Conservation (phyloP, 371 early-diverging fungal species). For the Synchytrium microbalum region DNA sequence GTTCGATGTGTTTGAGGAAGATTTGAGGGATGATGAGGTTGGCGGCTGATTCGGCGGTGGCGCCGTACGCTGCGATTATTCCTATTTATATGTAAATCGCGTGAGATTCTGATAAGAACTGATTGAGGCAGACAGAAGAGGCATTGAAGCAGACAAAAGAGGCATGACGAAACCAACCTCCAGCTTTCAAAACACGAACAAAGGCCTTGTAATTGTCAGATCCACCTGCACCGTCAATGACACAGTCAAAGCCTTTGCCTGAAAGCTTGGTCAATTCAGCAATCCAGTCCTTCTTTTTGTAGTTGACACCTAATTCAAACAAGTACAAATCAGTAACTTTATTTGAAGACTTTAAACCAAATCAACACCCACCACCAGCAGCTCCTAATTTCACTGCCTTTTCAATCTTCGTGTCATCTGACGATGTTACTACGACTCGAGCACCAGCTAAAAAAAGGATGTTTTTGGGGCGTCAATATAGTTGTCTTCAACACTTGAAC, state of each 20-base stretch:
- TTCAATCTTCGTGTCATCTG: conserved; percentile 52
- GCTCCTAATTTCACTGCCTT: conserved; percentile 58
- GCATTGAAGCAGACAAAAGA: too few species aligned
- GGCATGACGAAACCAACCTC: conserved; percentile 53
- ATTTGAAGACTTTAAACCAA: too few species aligned
- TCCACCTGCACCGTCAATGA: conserved; percentile 70
- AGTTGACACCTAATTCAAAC: too few species aligned
- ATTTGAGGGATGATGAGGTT: conserved; percentile 2
- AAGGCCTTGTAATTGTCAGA: conserved; percentile 36
- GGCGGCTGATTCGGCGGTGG: too few species aligned
- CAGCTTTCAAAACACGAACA: conserved; percentile 35
- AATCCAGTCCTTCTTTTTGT: conserved; percentile 49
- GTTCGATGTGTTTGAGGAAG: conserved; percentile 45
- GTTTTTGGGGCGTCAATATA: too few species aligned
- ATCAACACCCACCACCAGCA: conserved; percentile 58
- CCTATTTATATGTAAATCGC: too few species aligned
- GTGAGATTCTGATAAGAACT: too few species aligned
- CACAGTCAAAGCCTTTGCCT: conserved; percentile 37
- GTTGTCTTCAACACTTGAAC: too few species aligned
- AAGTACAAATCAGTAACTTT: too few species aligned
- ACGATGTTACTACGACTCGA: conserved; percentile 63
- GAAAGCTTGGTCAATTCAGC: conserved; percentile 36
- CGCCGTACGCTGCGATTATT: too few species aligned
- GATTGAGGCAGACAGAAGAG: too few species aligned
- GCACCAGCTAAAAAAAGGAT: conserved; percentile 64